Evolutionary conservation across 331 rosid species (phyloP).

Genomic region (Pyrus hybrid): DNA sequence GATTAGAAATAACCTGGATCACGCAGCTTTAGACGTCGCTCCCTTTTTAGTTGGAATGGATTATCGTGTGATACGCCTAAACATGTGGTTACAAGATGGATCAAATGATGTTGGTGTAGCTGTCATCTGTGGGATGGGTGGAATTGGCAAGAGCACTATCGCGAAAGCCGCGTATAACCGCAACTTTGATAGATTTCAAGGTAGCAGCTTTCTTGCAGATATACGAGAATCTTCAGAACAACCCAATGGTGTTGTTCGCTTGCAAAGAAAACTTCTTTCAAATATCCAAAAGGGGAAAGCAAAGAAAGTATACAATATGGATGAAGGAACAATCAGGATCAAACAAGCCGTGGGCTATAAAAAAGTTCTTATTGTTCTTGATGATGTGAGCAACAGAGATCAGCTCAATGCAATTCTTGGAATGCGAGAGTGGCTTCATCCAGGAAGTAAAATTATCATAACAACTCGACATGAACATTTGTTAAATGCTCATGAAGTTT

Average conservation of each 20-base stretch:
- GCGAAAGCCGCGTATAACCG: conserved; percentile 1
- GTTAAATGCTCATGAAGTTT: background rate
- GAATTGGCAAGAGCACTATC: conserved; percentile 1
- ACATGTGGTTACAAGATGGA: background rate
- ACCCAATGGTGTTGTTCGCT: no score
- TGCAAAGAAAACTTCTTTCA: no score
- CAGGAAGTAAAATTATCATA: background rate
- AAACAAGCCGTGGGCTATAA: no score
- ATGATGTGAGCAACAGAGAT: no score
- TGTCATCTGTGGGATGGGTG: conserved; percentile 1
- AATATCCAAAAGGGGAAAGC: no score
- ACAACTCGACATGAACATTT: background rate
- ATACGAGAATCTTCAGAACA: background rate
- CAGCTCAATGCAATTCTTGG: background rate
- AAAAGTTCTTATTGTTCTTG: no score
- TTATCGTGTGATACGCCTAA: background rate
- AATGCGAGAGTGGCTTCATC: background rate
- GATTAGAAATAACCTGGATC: background rate
- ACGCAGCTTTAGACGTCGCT: background rate
- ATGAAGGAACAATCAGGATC: no score
- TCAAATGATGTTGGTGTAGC: background rate
- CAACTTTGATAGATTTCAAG: background rate
- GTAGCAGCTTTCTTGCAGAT: background rate
- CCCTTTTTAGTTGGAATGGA: background rate
- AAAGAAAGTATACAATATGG: no score